Evolutionary conservation across 106 monocot genomes (phyloP).

Genomic region (Acorus gramineus): DNA sequence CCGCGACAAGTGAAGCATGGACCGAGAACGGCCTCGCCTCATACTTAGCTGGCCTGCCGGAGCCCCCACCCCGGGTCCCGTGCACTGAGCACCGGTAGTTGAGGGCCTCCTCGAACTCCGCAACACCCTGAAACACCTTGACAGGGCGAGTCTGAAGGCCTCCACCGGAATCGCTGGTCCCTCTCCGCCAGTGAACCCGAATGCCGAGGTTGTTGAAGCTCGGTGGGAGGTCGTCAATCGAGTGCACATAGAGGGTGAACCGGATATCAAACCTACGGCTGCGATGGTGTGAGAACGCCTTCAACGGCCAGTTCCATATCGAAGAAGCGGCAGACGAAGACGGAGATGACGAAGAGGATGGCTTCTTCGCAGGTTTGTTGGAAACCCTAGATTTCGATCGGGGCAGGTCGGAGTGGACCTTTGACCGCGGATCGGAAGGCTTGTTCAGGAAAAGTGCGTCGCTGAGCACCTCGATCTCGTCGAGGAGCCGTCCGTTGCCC

Average conservation of each 20-base stretch:
- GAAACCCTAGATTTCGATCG: slow-evolving; percentile 7
- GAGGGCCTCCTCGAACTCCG: slow-evolving; percentile 61
- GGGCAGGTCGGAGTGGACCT: slow-evolving; percentile 1
- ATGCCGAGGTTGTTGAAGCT: slow-evolving; percentile 30
- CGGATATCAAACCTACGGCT: slow-evolving; percentile 64
- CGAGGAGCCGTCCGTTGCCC: slow-evolving; percentile 37
- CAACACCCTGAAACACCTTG: slow-evolving; percentile 31
- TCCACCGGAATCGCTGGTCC: slow-evolving; percentile 23
- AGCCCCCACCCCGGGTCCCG: slow-evolving; percentile 22
- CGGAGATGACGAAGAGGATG: slow-evolving; percentile 9
- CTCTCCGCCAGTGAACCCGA: slow-evolving; percentile 48
- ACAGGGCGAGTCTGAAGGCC: slow-evolving; percentile 35
- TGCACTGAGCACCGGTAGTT: slow-evolving; percentile 54
- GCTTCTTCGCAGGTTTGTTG: slow-evolving; percentile 3
- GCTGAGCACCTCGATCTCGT: slow-evolving; percentile 67
- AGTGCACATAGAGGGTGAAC: slow-evolving; percentile 73
- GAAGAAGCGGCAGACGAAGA: slow-evolving; percentile 7
- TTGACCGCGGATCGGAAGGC: slow-evolving; percentile 23
- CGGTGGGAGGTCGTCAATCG: slow-evolving; percentile 45
- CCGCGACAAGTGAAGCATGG: slow-evolving; percentile 23
- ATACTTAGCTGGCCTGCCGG: slow-evolving; percentile 53
- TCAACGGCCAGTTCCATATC: slow-evolving; percentile 52
- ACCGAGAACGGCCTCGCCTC: slow-evolving; percentile 59
- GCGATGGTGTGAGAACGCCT: slow-evolving; percentile 58
- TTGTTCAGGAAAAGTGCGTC: slow-evolving; percentile 52